A percentile compares a stretch with the other conserved stretches of the same genome.
Evolutionary conservation across 202 grass and related monocot species (phyloP).

Genomic region (Carex sylvatica): DNA sequence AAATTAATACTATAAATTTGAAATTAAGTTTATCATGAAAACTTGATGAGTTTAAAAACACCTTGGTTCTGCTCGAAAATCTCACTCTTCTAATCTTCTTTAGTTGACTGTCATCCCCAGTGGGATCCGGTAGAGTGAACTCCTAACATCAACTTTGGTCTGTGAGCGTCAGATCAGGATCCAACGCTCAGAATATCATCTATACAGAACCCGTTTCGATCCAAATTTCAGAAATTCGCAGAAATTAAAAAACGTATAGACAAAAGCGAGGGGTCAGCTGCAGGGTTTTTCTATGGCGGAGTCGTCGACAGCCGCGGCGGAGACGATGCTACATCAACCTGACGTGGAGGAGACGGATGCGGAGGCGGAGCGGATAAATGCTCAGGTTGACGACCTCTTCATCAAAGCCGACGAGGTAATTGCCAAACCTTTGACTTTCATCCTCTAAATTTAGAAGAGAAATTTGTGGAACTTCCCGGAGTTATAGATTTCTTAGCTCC

Average conservation of each 20-base stretch:
- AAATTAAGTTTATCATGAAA: too few species aligned
- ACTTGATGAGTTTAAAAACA: too few species aligned
- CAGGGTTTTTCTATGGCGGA: slow-evolving; percentile 39
- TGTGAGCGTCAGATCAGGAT: not conserved
- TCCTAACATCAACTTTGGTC: not conserved
- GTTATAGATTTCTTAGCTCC: not conserved
- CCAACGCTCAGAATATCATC: not conserved
- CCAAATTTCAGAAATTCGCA: not conserved
- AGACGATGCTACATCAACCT: not conserved
- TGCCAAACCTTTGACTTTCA: not conserved
- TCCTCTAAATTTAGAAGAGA: not conserved
- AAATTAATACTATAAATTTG: too few species aligned
- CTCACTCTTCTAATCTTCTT: too few species aligned
- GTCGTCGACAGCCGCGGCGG: slow-evolving; percentile 19
- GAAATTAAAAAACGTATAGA: too few species aligned
- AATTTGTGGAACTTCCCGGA: not conserved
- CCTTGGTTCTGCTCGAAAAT: too few species aligned
- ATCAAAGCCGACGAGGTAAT: slow-evolving; percentile 64
- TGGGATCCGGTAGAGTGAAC: too few species aligned
- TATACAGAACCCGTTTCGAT: not conserved
- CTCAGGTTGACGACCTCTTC: slow-evolving; percentile 47
- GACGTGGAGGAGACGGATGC: slow-evolving; percentile 28
- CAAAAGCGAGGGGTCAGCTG: slow-evolving; percentile 22
- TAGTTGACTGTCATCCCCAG: too few species aligned
- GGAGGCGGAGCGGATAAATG: slow-evolving; percentile 50